Percentiles rank a stretch among this genome's conserved stretches.
Evolutionary conservation across 805 yeast genomes (phyloP).

Genomic region (Suhomyces emberorum): DNA sequence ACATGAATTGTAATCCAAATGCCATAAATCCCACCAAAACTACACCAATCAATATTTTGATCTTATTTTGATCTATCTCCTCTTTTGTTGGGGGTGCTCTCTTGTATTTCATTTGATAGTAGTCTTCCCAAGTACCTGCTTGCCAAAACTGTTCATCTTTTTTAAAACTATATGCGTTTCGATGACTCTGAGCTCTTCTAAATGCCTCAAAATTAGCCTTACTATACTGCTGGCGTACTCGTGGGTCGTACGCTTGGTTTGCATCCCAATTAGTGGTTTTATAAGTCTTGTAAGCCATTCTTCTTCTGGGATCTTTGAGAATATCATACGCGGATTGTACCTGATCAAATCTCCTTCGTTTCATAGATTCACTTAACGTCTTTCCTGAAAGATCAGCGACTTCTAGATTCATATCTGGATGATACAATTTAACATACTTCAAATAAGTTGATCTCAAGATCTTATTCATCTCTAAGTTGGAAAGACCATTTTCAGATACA

Average conservation of each 20-base stretch:
- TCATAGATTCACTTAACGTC: conserved; percentile 28
- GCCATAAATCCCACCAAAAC: conserved; percentile 36
- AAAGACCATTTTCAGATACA: conserved; percentile 28
- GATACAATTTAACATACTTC: conserved; percentile 65
- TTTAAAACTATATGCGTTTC: conserved; percentile 28
- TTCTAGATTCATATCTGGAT: conserved; percentile 60
- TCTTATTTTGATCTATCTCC: conserved; percentile 40
- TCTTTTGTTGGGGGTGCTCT: conserved; percentile 39
- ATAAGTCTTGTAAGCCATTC: conserved; percentile 28
- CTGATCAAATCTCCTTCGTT: conserved; percentile 29
- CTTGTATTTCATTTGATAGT: conserved; percentile 41
- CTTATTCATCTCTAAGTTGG: conserved; percentile 52
- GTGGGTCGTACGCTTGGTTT: not conserved
- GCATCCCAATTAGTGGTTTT: conserved; percentile 17
- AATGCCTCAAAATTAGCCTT: conserved; percentile 28
- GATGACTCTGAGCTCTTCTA: conserved; percentile 37
- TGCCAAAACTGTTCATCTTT: conserved; percentile 50
- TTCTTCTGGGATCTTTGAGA: conserved; percentile 49
- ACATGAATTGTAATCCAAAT: conserved; percentile 40
- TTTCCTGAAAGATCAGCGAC: conserved; percentile 26
- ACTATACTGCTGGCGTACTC: conserved; percentile 9
- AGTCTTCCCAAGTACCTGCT: conserved; percentile 66
- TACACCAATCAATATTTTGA: conserved; percentile 40
- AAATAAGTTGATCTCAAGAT: conserved; percentile 34
- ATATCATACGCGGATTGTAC: conserved; percentile 39